Conservation (phyloP, 129 eudicot genomes). For the Kitagawia praeruptora region DNA sequence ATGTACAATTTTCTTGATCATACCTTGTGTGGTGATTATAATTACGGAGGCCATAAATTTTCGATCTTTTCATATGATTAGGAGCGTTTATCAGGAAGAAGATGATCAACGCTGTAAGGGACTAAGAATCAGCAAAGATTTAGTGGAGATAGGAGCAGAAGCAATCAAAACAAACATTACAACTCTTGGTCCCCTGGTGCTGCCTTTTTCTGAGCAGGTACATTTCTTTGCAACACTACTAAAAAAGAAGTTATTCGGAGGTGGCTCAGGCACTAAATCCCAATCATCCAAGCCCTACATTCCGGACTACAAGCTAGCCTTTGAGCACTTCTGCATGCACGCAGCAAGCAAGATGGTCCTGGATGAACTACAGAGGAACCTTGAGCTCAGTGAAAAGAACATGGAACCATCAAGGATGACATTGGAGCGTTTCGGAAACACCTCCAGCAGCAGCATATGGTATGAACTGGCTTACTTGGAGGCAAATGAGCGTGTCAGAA, state of each 20-base stretch:
- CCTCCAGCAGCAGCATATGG: slow-evolving; percentile 97
- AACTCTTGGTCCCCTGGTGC: slow-evolving; percentile 80
- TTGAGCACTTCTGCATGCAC: slow-evolving; percentile 92
- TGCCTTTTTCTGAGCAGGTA: slow-evolving; percentile 91
- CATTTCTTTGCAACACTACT: slow-evolving; percentile 62
- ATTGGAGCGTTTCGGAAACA: slow-evolving; percentile 84
- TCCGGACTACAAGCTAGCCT: slow-evolving; percentile 94
- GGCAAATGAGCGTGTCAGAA: slow-evolving; percentile 57
- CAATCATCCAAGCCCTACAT: slow-evolving; percentile 64
- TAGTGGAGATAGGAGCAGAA: slow-evolving; percentile 78
- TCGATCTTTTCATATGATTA: slow-evolving; percentile 6
- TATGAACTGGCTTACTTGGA: slow-evolving; percentile 91
- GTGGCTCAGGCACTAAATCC: not conserved
- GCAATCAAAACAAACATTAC: slow-evolving; percentile 96
- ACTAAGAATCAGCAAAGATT: slow-evolving; percentile 58
- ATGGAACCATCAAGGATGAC: slow-evolving; percentile 77
- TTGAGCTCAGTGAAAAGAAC: slow-evolving; percentile 70
- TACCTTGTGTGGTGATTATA: not conserved
- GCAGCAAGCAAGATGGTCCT: slow-evolving; percentile 92
- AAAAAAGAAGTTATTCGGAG: slow-evolving; percentile 31
- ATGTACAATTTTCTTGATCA: not conserved
- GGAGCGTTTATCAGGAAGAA: slow-evolving; percentile 93
- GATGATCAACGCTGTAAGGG: slow-evolving; percentile 70
- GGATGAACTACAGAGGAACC: slow-evolving; percentile 81
- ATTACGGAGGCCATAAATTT: not conserved